Percentiles rank a stretch among this genome's conserved stretches.
Evolutionary conservation across 2,329 filamentous ascomycete species (phyloP).

Genomic region (Lecanicillium sp.): DNA sequence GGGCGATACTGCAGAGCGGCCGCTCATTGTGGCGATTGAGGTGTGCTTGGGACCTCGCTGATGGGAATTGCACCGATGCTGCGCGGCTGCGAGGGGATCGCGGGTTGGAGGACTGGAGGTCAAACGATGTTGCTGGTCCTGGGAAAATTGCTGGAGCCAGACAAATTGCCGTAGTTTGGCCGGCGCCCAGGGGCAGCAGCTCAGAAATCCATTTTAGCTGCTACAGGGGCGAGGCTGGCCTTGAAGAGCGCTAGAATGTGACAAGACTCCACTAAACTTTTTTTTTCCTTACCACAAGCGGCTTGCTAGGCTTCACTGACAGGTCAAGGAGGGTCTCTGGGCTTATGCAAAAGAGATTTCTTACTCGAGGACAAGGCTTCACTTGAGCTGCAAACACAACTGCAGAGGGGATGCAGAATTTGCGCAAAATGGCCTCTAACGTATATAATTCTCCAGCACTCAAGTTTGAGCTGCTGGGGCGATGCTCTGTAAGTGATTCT

Average conservation of each 20-base stretch:
- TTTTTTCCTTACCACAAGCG: conserved; percentile 2
- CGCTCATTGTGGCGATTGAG: conserved; percentile 24
- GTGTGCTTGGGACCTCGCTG: conserved; percentile 24
- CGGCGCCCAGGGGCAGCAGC: conserved; percentile 10
- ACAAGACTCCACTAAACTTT: conserved; percentile 8
- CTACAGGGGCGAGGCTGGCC: neutral
- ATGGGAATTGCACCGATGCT: conserved; percentile 18
- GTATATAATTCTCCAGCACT: conserved; percentile 59
- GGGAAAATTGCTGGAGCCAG: conserved; percentile 11
- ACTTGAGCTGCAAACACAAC: conserved; percentile 10
- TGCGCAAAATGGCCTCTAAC: conserved; percentile 42
- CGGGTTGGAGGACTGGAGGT: conserved; percentile 8
- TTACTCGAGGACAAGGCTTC: neutral
- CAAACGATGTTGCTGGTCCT: conserved; percentile 24
- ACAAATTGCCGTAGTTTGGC: conserved; percentile 14
- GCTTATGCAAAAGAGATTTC: neutral
- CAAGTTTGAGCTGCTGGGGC: conserved; percentile 70
- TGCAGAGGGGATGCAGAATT: conserved; percentile 24
- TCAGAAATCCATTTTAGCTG: neutral
- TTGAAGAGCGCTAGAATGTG: neutral
- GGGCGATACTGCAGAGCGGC: conserved; percentile 43
- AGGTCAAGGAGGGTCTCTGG: neutral
- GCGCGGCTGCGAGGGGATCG: conserved; percentile 18
- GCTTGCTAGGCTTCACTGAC: neutral
- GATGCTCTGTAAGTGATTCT: conserved; percentile 63